A percentile compares a stretch with the other conserved stretches of the same genome.
Evolutionary conservation across 192 early-diverging fungal genomes (phyloP).

Genomic region (Phlyctochytrium bullatum): DNA sequence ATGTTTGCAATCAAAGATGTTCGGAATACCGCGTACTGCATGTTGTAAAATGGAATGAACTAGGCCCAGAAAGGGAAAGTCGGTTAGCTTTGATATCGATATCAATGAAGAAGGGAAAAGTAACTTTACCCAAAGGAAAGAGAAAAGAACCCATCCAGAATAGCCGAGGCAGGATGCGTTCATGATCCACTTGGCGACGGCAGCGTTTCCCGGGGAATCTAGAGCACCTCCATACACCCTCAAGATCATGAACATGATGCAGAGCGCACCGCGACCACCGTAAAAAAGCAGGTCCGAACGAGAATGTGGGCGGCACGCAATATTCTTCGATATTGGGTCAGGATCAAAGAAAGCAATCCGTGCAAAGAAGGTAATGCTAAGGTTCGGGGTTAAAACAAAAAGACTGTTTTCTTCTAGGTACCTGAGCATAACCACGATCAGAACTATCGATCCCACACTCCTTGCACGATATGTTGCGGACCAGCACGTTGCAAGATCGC

Average conservation of each 20-base stretch:
- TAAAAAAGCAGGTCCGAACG: constrained; percentile 33
- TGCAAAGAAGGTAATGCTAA: constrained; percentile 26
- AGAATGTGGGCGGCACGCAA: constrained; percentile 28
- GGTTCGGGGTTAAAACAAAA: not conserved
- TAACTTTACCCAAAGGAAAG: no score
- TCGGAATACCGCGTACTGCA: constrained; percentile 27
- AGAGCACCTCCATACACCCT: constrained; percentile 7
- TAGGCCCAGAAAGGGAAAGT: no score
- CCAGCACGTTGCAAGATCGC: constrained; percentile 24
- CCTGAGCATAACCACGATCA: constrained; percentile 33
- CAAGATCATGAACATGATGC: constrained; percentile 16
- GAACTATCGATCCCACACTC: constrained; percentile 24
- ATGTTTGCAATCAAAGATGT: constrained; percentile 28
- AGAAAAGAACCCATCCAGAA: no score
- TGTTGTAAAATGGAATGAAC: constrained; percentile 41
- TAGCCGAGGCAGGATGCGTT: no score
- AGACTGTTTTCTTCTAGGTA: constrained; percentile 20
- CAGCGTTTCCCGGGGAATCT: no score
- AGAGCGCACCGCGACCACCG: constrained; percentile 26
- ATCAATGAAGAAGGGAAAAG: no score
- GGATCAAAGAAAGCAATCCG: constrained; percentile 40
- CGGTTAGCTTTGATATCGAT: no score
- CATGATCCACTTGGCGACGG: no score
- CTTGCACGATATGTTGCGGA: constrained; percentile 9
- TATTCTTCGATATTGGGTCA: constrained; percentile 35